Evolutionary conservation across 108 stramenopile genomes (phyloP).

Genomic region (Halocafeteria seosinensis): DNA sequence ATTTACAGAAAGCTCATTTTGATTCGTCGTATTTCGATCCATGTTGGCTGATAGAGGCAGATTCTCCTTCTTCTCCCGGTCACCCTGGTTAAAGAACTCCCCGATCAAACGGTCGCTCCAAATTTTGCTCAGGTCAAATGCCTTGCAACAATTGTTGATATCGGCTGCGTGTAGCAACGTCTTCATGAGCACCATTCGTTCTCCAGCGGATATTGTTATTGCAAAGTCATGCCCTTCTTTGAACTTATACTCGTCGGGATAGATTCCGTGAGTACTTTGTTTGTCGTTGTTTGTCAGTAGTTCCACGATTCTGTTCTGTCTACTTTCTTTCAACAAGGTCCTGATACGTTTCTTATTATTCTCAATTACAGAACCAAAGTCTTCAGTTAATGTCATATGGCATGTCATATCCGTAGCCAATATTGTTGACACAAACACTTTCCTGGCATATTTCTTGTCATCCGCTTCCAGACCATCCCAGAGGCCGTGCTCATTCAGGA

Average conservation of each 20-base stretch:
- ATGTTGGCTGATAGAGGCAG: conserved; percentile 32
- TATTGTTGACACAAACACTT: conserved; percentile 43
- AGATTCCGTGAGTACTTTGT: background rate
- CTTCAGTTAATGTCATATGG: conserved; percentile 33
- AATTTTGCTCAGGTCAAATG: conserved; percentile 16
- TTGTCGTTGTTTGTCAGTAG: background rate
- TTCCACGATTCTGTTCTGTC: background rate
- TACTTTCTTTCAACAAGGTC: background rate
- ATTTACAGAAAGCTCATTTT: conserved; percentile 26
- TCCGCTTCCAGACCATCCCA: conserved; percentile 8
- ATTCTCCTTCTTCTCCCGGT: conserved; percentile 27
- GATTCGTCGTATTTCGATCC: conserved; percentile 31
- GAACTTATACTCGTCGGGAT: background rate
- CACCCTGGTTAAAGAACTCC: conserved; percentile 52
- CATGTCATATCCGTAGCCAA: conserved; percentile 59
- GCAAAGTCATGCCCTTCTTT: background rate
- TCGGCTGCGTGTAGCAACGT: conserved; percentile 47
- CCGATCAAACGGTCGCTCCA: conserved; percentile 38
- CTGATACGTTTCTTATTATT: conserved; percentile 5
- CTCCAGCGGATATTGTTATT: background rate
- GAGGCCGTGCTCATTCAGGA: conserved; percentile 4
- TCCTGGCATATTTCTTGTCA: conserved; percentile 12
- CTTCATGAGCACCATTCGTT: conserved; percentile 16
- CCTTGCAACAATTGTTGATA: conserved; percentile 41
- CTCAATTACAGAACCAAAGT: background rate